These are phyloP conservation scores for Litsea cubeba DNA, from an alignment of 164 flowering plant genomes.

Conservation along the genomic window DNA sequence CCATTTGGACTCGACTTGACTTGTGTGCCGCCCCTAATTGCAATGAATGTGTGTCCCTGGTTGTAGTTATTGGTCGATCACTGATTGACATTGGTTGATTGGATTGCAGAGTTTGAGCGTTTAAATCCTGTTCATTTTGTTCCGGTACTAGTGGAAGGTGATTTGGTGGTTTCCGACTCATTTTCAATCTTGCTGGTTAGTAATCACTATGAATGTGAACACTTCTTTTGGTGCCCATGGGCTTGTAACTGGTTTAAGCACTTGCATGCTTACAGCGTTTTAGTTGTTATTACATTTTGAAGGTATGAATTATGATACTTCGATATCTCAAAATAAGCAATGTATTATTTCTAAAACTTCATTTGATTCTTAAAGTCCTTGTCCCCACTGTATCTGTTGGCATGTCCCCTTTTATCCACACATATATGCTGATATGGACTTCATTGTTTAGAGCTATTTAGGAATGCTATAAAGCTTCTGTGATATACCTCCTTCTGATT, in stretches of 20 bases:
- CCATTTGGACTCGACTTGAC: too few relatives aligned
- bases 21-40: too few relatives aligned
- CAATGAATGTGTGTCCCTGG: background rate
- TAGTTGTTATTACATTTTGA: background rate
- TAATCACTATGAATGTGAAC: slow-evolving; percentile 5
- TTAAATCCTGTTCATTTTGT: slow-evolving; percentile 57
- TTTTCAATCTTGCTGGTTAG: slow-evolving; percentile 61
- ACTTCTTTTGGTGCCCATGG: background rate
- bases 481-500: slow-evolving; percentile 1
- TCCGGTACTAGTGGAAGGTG: slow-evolving; percentile 61
- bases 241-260: background rate
- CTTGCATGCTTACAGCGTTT: background rate
- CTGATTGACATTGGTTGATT: background rate
- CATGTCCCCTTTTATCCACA: background rate
- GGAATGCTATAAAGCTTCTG: background rate
- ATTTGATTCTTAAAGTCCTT: background rate
- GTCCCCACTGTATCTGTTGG: background rate
- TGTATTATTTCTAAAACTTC: background rate
- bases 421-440: background rate
- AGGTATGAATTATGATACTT: too few relatives aligned
- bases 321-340: too few relatives aligned
- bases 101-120: slow-evolving; percentile 47
- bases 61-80: background rate
- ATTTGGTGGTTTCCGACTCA: slow-evolving; percentile 55
- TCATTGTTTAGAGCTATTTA: too few relatives aligned